Conservation (phyloP, 73 alveolate genomes). For the Paramecium primaurelia region DNA sequence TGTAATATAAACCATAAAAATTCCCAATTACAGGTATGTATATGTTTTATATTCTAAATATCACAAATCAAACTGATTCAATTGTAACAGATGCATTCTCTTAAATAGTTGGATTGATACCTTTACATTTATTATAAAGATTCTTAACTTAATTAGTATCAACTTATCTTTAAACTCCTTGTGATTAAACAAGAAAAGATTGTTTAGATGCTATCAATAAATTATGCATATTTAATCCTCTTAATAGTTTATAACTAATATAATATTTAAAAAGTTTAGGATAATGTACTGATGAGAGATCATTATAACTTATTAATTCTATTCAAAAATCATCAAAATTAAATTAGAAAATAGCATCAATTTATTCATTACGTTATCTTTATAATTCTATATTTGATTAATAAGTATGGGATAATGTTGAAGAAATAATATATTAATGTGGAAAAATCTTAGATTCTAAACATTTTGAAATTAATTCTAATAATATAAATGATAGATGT, state of each 20-base stretch:
- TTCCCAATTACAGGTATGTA: neutral
- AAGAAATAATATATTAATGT: neutral
- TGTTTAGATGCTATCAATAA: neutral
- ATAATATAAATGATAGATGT: neutral
- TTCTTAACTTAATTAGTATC: neutral
- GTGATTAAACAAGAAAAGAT: neutral
- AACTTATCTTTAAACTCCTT: neutral
- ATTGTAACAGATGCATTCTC: neutral
- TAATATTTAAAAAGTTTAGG: neutral
- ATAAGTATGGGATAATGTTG: neutral
- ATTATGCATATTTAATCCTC: neutral
- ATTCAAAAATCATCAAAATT: neutral
- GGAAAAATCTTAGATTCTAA: neutral
- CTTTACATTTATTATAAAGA: neutral
- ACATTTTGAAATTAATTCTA: neutral
- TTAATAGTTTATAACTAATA: neutral
- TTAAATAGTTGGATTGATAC: neutral
- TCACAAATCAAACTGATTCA: neutral
- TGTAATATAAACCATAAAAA: slow-evolving; percentile 6
- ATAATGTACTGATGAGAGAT: neutral
- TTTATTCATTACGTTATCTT: neutral
- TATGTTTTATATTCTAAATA: neutral
- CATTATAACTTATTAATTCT: neutral
- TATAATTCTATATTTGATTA: neutral
- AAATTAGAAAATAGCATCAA: neutral